Conservation (phyloP, 169 alveolate species). For the Miamiensis avidus region DNA sequence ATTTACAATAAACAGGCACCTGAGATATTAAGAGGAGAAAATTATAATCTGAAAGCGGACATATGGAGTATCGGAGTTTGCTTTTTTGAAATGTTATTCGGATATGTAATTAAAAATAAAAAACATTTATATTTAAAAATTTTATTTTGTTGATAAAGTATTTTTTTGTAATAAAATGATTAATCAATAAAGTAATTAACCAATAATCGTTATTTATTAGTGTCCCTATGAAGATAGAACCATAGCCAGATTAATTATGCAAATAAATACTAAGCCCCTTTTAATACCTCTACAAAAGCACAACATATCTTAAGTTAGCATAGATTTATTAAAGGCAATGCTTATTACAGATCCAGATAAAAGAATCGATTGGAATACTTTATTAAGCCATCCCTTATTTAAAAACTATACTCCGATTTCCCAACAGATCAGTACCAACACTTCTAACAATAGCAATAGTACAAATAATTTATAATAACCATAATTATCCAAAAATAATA, state of each 20-base stretch:
- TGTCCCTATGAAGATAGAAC: slow-evolving; percentile 61
- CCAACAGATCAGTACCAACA: too few relatives aligned
- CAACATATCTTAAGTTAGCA: slow-evolving; percentile 12
- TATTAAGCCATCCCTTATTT: slow-evolving; percentile 13
- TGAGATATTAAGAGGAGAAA: slow-evolving; percentile 66
- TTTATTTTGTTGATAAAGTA: too few relatives aligned
- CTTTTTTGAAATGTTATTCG: slow-evolving; percentile 60
- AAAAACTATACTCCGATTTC: background rate
- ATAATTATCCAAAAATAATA: too few relatives aligned
- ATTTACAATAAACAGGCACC: slow-evolving; percentile 47
- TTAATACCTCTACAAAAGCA: slow-evolving; percentile 39
- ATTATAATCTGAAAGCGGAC: slow-evolving; percentile 77
- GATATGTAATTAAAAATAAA: slow-evolving; percentile 4
- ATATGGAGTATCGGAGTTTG: slow-evolving; percentile 83
- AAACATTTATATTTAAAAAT: too few relatives aligned
- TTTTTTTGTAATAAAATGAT: too few relatives aligned
- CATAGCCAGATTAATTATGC: slow-evolving; percentile 51
- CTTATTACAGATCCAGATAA: slow-evolving; percentile 38
- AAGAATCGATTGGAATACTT: slow-evolving; percentile 41
- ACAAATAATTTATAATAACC: too few relatives aligned
- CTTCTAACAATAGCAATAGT: too few relatives aligned
- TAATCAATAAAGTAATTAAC: too few relatives aligned
- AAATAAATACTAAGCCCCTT: slow-evolving; percentile 44
- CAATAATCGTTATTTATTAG: too few relatives aligned
- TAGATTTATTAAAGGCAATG: slow-evolving; percentile 37